phyloP scores from a whole-genome alignment of 2,329 filamentous ascomycete genomes.

The Coniochaeta pulveracea region DNA sequence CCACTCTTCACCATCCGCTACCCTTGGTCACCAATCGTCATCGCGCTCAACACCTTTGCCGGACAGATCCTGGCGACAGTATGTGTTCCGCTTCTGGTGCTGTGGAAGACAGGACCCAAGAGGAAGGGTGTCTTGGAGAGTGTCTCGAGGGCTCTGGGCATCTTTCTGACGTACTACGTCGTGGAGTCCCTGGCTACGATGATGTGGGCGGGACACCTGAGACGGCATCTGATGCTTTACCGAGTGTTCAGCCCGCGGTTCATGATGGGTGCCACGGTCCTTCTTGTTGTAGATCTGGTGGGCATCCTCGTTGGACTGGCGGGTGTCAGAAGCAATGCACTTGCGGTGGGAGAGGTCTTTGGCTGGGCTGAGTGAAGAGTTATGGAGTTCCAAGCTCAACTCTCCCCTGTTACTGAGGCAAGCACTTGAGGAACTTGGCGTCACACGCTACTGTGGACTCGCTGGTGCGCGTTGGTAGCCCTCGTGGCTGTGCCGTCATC shows the following conservation, averaged over 20 bases:
- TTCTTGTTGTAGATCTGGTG: slow-evolving; percentile 70
- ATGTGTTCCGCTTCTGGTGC: slow-evolving; percentile 66
- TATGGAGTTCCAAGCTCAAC: no score
- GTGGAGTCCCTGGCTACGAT: slow-evolving; percentile 78
- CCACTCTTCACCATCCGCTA: slow-evolving; percentile 73
- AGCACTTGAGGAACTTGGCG: no score
- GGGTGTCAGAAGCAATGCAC: slow-evolving; percentile 63
- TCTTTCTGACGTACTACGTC: slow-evolving; percentile 73
- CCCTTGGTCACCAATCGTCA: slow-evolving; percentile 76
- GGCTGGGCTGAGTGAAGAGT: slow-evolving; percentile 49
- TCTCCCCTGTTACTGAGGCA: no score
- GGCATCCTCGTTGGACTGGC: slow-evolving; percentile 59
- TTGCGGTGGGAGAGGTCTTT: slow-evolving; percentile 80
- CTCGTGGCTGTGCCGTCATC: no score
- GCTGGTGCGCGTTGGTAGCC: no score
- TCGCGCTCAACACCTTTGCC: slow-evolving; percentile 79
- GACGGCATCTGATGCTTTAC: slow-evolving; percentile 93
- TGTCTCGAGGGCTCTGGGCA: slow-evolving; percentile 58
- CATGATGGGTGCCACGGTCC: slow-evolving; percentile 63
- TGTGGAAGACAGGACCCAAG: slow-evolving; percentile 84
- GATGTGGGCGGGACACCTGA: slow-evolving; percentile 77
- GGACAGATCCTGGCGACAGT: slow-evolving; percentile 75
- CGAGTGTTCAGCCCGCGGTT: slow-evolving; percentile 86
- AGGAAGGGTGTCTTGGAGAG: slow-evolving; percentile 58
- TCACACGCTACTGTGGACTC: no score